Base-by-base conservation (phyloP, 2,329 filamentous ascomycete species). In the Daldinia sp. region DNA sequence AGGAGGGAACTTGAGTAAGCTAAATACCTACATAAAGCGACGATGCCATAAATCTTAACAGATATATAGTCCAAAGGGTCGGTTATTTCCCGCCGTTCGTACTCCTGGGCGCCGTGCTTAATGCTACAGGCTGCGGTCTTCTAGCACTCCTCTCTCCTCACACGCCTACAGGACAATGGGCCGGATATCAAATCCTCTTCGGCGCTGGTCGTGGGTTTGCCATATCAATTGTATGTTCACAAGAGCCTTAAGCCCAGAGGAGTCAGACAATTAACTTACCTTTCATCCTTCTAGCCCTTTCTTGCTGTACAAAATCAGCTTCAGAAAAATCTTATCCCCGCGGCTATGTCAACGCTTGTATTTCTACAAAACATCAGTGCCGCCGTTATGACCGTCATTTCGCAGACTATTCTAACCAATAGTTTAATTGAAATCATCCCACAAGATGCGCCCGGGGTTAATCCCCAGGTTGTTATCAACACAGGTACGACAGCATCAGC, bases 221-320 rank as follows among this genome's bases (percentile, higher is more conserved):
- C 2, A 43, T 54, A 30, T 39, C 61, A 21, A 43, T 61, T 1
- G 61, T 61, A 61, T 6, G 57, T 51, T 17, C 3, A 13, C 25
- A 27, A 8, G 19, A 30, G 3, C 0, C 32, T n/a, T 17, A n/a
- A 48, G 3, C 3, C 25, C 27, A 7, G 9, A 3, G 32, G 19
- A 11, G 5, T 10, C 3, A 48, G 23, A 30, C n/a, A 8, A 27
- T n/a, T 30, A 2, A 27, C 15, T 5, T 27, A 11, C 32, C 9
- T 15, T 43, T 37, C 30, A 25, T 11, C 4, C 4, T 3, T 25
- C 4, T 32, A 61, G 58, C 57, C 61, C 10, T 53, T 61, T 15
- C 48, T 61, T 9, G 61, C 57, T 25, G 49, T 64, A n/a, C 61
- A 64, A n/a, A 64, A 64, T 43, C 52, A 15, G 11, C 57, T 64